Percentiles rank a stretch among this genome's conserved stretches.
phyloP scores from a whole-genome alignment of 371 early-diverging fungal species.

The Mortierella sp. region DNA sequence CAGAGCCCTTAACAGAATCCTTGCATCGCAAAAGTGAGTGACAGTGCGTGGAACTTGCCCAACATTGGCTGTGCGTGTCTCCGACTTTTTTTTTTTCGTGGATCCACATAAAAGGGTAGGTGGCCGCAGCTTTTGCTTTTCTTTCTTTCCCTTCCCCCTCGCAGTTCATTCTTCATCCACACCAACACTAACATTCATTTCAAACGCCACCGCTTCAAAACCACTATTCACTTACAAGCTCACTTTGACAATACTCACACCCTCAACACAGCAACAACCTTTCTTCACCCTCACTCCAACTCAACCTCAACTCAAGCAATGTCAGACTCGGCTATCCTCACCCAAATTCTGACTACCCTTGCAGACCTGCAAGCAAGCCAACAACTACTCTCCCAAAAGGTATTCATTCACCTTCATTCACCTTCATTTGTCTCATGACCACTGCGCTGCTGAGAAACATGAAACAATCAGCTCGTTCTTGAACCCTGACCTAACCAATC shows the following conservation, averaged over 20 bases:
- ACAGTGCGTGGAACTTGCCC: too few relatives aligned
- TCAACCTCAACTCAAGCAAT: not conserved
- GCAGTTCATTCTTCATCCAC: not conserved
- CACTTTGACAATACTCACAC: too few relatives aligned
- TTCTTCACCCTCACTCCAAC: not conserved
- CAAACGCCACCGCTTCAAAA: too few relatives aligned
- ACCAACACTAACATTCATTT: not conserved
- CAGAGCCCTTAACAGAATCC: not conserved
- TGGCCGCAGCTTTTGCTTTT: not conserved
- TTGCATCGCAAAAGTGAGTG: too few relatives aligned
- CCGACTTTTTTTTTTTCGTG: not conserved
- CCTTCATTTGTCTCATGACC: not conserved
- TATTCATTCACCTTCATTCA: not conserved
- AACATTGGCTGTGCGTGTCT: not conserved
- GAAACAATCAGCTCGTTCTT: too few relatives aligned
- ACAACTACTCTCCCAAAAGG: slow-evolving; percentile 29
- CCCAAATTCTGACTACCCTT: slow-evolving; percentile 34
- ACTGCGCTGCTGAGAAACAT: too few relatives aligned
- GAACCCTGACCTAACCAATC: too few relatives aligned
- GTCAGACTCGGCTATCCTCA: slow-evolving; percentile 21
- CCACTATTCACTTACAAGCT: not conserved
- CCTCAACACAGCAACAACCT: not conserved
- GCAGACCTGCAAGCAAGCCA: slow-evolving; percentile 27
- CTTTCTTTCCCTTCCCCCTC: not conserved
- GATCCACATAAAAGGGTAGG: not conserved